Evolutionary conservation across 805 yeast species (phyloP).

Genomic region (Suhomyces prunicola): DNA sequence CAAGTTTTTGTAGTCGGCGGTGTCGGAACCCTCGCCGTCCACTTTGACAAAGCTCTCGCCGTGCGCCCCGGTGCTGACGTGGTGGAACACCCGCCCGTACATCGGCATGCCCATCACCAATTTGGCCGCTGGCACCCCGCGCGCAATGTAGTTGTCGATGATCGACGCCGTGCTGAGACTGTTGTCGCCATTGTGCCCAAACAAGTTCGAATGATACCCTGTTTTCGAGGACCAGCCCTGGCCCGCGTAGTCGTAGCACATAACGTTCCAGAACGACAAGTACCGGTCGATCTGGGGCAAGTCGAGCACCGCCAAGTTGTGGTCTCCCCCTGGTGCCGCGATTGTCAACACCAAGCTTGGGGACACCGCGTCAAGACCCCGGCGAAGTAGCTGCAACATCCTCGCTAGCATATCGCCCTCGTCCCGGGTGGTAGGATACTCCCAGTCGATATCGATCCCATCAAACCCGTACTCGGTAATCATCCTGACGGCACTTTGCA

Average conservation of each 20-base stretch:
- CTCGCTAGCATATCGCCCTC: constrained; percentile 46
- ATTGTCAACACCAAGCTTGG: constrained; percentile 52
- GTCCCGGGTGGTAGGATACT: constrained; percentile 57
- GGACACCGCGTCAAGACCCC: constrained; percentile 28
- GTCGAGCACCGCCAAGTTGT: constrained; percentile 41
- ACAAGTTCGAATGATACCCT: constrained; percentile 69
- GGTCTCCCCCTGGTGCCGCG: constrained; percentile 71
- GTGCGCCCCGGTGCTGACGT: constrained; percentile 33
- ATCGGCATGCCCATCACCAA: constrained; percentile 82
- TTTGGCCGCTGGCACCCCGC: constrained; percentile 47
- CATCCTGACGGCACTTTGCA: constrained; percentile 43
- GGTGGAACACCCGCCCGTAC: constrained; percentile 56
- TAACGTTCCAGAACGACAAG: constrained; percentile 74
- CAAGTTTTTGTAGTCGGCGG: constrained; percentile 54
- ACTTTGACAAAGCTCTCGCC: constrained; percentile 37
- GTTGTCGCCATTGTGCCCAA: constrained; percentile 39
- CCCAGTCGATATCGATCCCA: constrained; percentile 96
- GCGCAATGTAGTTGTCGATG: constrained; percentile 38
- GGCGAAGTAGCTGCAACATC: constrained; percentile 41
- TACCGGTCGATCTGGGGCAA: constrained; percentile 54
- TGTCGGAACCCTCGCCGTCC: constrained; percentile 24
- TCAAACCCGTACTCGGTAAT: constrained; percentile 66
- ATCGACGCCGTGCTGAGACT: constrained; percentile 49
- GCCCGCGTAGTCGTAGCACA: constrained; percentile 90
- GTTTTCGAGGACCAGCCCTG: constrained; percentile 58